A percentile compares a stretch with the other conserved stretches of the same genome.
Conservation (phyloP, 805 yeast genomes). For the Wickerhamiella sorbophila region DNA sequence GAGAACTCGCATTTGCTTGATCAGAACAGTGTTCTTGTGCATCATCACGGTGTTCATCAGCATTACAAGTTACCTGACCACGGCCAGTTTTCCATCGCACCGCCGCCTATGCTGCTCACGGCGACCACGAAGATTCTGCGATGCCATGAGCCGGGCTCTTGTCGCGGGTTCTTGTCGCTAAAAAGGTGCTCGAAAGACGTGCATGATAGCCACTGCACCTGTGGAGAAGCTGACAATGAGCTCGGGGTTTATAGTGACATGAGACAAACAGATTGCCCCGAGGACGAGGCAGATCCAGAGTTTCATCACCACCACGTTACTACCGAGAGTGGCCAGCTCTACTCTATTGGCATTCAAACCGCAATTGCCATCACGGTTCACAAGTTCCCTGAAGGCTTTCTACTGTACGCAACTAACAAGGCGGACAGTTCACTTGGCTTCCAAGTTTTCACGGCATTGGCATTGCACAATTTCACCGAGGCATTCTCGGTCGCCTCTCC, state of each 20-base stretch:
- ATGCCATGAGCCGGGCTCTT: not conserved
- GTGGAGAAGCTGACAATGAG: not conserved
- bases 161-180: not conserved
- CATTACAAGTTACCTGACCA: not conserved
- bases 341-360: constrained; percentile 84
- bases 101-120: not conserved
- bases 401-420: constrained; percentile 63
- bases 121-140: not conserved
- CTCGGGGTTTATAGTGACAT: constrained; percentile 1
- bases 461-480: constrained; percentile 83
- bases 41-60: constrained; percentile 1
- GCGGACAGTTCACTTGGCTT: constrained; percentile 59
- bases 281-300: constrained; percentile 21
- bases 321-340: constrained; percentile 61
- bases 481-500: constrained; percentile 93
- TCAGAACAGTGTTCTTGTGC: not conserved
- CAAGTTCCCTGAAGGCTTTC: constrained; percentile 90
- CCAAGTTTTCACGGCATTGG: constrained; percentile 67
- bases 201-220: not conserved
- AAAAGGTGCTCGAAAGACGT: not conserved
- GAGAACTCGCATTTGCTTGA: not conserved
- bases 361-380: constrained; percentile 76
- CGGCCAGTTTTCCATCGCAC: not conserved
- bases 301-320: constrained; percentile 66
- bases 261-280: constrained; percentile 16